Base-by-base conservation (phyloP, 805 yeast genomes). In the Lipomyces spencermartinsiae region DNA sequence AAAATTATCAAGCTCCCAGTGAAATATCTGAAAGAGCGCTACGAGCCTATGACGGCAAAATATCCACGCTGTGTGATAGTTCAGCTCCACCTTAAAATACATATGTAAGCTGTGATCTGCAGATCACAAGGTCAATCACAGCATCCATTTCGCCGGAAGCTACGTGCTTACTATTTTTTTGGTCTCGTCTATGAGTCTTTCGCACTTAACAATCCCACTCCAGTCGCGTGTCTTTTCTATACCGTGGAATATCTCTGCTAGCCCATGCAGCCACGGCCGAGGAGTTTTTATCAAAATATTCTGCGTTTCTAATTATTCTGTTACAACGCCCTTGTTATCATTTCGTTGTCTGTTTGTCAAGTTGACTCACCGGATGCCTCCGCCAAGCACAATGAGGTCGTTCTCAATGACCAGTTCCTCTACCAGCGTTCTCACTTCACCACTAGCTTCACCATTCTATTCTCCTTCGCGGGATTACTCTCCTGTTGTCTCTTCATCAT, bases 331-430 rank as follows among this genome's bases (percentile, higher is more conserved):
- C 16, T 25, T 6, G 22, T 43, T 6, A 43, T 43, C 16, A 16
- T 37, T 37, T 37, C 16, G 16, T 12, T 37, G 43, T 37, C 43
- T 12, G 16, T 37, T 37, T 14, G 12, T 22, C 49, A 43, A 43
- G 9, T 3, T n/a, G 49, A 43, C 22, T 16, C 9, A 19, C 49
- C 49, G 49, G 49, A 43, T 43, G 49, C 49, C 49, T 16, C 49
- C 1, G 2, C 49, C 49, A 43, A 43, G 49, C 22, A 43, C 49
- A 16, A 53, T 53, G 34, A 53, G 56, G 14, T 37, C 34, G 35
- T 37, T 59, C 62, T 57, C 59, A 5, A 33, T 19, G 59, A 22
- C 16, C 59, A 57, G 37, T 53, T 57, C 59, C 19, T 57, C 59
- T 7, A 37, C 59, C 29, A 29, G 29, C 29, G 59, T 57, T 19